phyloP scores from a whole-genome alignment of 2,329 filamentous ascomycete genomes.

The Penicillium sp. region DNA sequence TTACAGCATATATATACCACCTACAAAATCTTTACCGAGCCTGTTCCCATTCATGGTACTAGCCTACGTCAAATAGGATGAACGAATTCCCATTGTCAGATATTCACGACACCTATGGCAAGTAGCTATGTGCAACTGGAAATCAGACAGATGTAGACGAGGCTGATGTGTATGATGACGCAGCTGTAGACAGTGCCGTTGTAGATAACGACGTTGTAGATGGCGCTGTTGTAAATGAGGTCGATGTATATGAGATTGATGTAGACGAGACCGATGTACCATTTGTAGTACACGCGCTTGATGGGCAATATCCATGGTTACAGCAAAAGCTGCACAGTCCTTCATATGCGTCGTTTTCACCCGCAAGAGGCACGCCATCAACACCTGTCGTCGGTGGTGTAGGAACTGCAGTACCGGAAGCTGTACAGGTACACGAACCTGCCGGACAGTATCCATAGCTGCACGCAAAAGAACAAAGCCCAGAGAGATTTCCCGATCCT shows the following conservation, averaged over 20 bases:
- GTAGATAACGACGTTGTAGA: no score
- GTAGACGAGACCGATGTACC: no score
- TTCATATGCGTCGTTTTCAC: constrained; percentile 34
- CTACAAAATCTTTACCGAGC: no score
- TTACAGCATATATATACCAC: neutral
- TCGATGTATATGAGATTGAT: no score
- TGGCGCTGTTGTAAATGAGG: no score
- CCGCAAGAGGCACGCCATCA: constrained; percentile 19
- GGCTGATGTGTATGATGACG: no score
- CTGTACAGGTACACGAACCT: constrained; percentile 28
- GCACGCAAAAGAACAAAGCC: constrained; percentile 28
- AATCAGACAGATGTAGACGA: no score
- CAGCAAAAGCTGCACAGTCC: constrained; percentile 48
- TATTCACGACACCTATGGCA: no score
- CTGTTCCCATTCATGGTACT: neutral
- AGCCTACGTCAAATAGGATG: no score
- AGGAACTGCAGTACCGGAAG: constrained; percentile 21
- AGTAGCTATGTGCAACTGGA: no score
- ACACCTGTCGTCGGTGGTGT: constrained; percentile 22
- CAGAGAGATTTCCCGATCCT: constrained; percentile 26
- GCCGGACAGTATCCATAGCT: constrained; percentile 29
- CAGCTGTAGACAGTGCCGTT: no score
- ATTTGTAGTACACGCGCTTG: constrained; percentile 16
- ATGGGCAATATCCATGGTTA: constrained; percentile 46
- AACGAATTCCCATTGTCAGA: no score